phyloP scores from a whole-genome alignment of 2,329 filamentous ascomycete species.

The Alternaria angustiovoidea region DNA sequence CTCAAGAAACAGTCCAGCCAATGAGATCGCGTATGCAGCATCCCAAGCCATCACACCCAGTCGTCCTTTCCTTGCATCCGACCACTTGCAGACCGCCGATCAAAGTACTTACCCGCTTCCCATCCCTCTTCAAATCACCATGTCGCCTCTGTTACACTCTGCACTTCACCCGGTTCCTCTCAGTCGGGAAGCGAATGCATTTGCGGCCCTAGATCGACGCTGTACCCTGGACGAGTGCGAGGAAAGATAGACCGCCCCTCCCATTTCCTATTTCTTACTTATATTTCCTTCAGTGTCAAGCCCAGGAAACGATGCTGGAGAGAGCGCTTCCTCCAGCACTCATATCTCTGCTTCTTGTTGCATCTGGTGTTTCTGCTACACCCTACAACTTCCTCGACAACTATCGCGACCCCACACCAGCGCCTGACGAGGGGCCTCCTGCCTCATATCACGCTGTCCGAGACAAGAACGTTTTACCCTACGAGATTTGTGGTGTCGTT shows the following conservation, averaged over 20 bases:
- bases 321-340: constrained; percentile 35
- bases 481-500: constrained; percentile 83
- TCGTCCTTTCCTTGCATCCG: constrained; percentile 26
- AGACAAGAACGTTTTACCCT: constrained; percentile 69
- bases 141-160: constrained; percentile 37
- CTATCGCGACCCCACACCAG: constrained; percentile 37
- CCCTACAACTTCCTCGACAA: constrained; percentile 39
- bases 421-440: constrained; percentile 41
- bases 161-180: constrained; percentile 33
- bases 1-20: constrained; percentile 38
- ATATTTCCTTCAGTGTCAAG: constrained; percentile 8
- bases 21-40: constrained; percentile 33
- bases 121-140: constrained; percentile 34
- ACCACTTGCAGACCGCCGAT: constrained; percentile 39
- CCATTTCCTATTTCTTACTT: constrained; percentile 13
- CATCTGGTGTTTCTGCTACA: constrained; percentile 31
- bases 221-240: constrained; percentile 14
- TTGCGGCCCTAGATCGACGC: constrained; percentile 24
- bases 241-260: constrained; percentile 15
- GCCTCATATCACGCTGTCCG: constrained; percentile 39
- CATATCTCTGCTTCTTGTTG: constrained; percentile 37
- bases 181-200: constrained; percentile 27
- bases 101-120: constrained; percentile 31
- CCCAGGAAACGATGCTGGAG: constrained; percentile 37
- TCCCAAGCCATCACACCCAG: constrained; percentile 35